phyloP scores from a whole-genome alignment of 257 asterid species.

The Jacaranda mimosifolia region DNA sequence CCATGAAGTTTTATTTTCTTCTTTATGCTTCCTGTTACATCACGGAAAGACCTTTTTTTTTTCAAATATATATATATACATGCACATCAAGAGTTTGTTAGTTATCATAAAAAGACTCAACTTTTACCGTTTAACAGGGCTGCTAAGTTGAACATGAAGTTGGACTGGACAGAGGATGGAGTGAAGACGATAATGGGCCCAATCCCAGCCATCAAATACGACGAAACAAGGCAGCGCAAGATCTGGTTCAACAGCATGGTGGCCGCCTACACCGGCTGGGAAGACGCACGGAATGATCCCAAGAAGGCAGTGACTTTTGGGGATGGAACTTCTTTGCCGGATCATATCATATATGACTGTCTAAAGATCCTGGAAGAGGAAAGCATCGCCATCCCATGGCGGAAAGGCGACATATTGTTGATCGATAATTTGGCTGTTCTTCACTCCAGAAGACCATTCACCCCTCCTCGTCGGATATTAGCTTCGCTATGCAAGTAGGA shows the following conservation, averaged over 20 bases:
- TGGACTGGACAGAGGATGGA: slow-evolving; percentile 78
- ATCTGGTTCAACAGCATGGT: slow-evolving; percentile 93
- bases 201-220: slow-evolving; percentile 75
- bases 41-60: too few relatives aligned
- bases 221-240: slow-evolving; percentile 64
- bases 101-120: not conserved
- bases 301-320: slow-evolving; percentile 85
- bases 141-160: slow-evolving; percentile 78
- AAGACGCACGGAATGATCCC: slow-evolving; percentile 79
- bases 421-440: slow-evolving; percentile 89
- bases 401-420: slow-evolving; percentile 71
- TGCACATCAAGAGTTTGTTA: too few relatives aligned
- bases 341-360: slow-evolving; percentile 65
- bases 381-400: slow-evolving; percentile 85
- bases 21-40: too few relatives aligned
- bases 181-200: slow-evolving; percentile 86
- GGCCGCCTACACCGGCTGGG: slow-evolving; percentile 92
- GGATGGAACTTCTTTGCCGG: slow-evolving; percentile 73
- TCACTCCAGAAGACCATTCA: slow-evolving; percentile 76
- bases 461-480: slow-evolving; percentile 79
- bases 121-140: slow-evolving; percentile 56
- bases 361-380: slow-evolving; percentile 74
- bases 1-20: not conserved
- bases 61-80: too few relatives aligned
- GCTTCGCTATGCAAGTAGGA: slow-evolving; percentile 86